These are phyloP conservation scores for Hibiscus trionum DNA, from an alignment of 345 rosid genomes.

Conservation along the genomic window DNA sequence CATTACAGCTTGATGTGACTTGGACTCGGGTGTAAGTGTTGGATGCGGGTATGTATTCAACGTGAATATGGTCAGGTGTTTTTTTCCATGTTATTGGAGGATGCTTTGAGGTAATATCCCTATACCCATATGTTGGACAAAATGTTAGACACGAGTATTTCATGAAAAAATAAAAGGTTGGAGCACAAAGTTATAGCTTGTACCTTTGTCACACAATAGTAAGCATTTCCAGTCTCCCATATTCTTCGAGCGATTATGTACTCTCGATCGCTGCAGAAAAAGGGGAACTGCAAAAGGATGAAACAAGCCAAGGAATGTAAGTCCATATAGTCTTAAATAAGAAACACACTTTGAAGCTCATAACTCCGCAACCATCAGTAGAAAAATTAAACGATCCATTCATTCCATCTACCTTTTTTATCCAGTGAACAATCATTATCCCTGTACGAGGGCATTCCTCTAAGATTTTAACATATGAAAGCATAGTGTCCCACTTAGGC, in stretches of 20 bases:
- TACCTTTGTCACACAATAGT: conserved; percentile 90
- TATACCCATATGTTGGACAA: background rate
- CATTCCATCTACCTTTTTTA: conserved; percentile 52
- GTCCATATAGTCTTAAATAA: background rate
- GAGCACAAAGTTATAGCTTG: background rate
- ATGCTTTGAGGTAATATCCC: background rate
- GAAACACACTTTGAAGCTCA: background rate
- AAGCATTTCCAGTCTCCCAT: conserved; percentile 80
- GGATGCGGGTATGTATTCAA: background rate
- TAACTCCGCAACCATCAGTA: background rate
- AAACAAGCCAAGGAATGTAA: conserved; percentile 1
- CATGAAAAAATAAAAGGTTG: background rate
- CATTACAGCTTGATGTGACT: background rate
- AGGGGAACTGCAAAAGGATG: conserved; percentile 69
- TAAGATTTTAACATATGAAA: conserved; percentile 57
- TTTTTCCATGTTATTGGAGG: background rate
- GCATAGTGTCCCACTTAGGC: conserved; percentile 95
- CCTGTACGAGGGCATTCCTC: conserved; percentile 73
- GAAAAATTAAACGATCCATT: background rate
- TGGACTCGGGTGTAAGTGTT: background rate
- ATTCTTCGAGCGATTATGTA: conserved; percentile 82
- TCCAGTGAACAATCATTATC: conserved; percentile 70
- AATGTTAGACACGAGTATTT: background rate
- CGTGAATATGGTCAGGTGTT: background rate
- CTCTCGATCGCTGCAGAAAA: conserved; percentile 94